phyloP scores from a whole-genome alignment of 768 basidiomycete species.

The Rhizopogon salebrosus region DNA sequence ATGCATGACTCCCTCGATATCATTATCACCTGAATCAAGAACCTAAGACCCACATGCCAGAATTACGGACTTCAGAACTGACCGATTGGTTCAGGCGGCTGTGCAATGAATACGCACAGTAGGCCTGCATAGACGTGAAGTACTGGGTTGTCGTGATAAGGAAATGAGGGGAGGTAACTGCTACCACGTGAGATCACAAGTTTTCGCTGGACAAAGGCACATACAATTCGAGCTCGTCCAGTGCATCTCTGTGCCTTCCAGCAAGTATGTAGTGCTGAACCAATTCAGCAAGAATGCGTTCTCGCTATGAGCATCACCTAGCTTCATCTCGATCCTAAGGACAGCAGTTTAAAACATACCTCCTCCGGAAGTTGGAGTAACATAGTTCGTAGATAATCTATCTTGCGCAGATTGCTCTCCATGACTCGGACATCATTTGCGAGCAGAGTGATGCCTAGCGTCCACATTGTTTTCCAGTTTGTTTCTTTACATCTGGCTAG shows the following conservation, averaged over 20 bases:
- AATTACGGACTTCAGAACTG: conserved; percentile 1
- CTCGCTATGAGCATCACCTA: conserved; percentile 43
- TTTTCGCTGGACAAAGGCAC: conserved; percentile 17
- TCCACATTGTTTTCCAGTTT: conserved; percentile 71
- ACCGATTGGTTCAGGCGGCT: conserved; percentile 19
- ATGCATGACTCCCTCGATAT: neutral
- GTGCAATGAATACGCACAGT: conserved; percentile 59
- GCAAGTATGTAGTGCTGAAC: conserved; percentile 59
- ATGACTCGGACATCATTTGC: conserved; percentile 26
- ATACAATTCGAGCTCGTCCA: conserved; percentile 85
- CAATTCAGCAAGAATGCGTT: conserved; percentile 71
- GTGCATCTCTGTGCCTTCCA: conserved; percentile 58
- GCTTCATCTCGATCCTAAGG: conserved; percentile 2
- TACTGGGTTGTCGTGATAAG: conserved; percentile 76
- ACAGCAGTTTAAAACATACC: conserved; percentile 35
- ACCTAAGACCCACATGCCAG: neutral
- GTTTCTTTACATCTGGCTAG: conserved; percentile 75
- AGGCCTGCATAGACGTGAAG: conserved; percentile 84
- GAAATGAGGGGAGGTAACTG: conserved; percentile 84
- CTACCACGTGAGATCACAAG: neutral
- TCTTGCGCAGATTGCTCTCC: conserved; percentile 28
- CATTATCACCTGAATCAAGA: neutral
- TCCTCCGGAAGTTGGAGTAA: conserved; percentile 66
- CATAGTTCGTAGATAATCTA: conserved; percentile 64
- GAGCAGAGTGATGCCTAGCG: conserved; percentile 55